Percentiles rank a stretch among this genome's conserved stretches.
Conservation (phyloP, 768 basidiomycete species). For the Amanita fuliginea region DNA sequence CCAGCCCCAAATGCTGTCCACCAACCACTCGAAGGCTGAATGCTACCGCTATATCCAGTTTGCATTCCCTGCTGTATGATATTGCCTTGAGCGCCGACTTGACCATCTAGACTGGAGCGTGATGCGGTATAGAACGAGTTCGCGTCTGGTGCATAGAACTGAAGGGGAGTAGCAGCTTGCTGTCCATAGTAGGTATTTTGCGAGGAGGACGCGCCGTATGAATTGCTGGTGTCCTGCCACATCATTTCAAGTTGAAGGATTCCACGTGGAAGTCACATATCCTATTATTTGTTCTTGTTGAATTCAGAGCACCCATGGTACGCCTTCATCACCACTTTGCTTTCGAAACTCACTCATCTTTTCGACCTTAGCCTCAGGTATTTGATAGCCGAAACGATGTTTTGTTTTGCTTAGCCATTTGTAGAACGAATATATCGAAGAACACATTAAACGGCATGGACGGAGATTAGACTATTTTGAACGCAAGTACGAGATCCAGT, state of each 20-base stretch:
- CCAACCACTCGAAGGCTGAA: slow-evolving; percentile 71
- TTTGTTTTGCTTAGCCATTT: neutral
- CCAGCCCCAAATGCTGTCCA: slow-evolving; percentile 96
- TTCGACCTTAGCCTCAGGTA: slow-evolving; percentile 54
- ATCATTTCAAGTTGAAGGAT: slow-evolving; percentile 22
- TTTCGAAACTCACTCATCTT: slow-evolving; percentile 10
- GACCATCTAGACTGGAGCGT: slow-evolving; percentile 70
- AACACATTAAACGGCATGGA: slow-evolving; percentile 96
- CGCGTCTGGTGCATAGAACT: slow-evolving; percentile 58
- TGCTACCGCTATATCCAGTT: slow-evolving; percentile 56
- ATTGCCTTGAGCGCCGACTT: slow-evolving; percentile 42
- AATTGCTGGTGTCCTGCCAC: slow-evolving; percentile 63
- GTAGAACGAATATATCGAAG: slow-evolving; percentile 99
- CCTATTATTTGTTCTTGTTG: slow-evolving; percentile 14
- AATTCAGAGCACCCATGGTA: slow-evolving; percentile 31
- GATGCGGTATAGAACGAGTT: slow-evolving; percentile 54
- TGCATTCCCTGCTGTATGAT: slow-evolving; percentile 34
- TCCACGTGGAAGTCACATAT: slow-evolving; percentile 22
- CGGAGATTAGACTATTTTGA: slow-evolving; percentile 94
- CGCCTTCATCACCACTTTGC: neutral
- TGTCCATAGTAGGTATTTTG: slow-evolving; percentile 50
- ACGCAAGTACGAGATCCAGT: slow-evolving; percentile 55
- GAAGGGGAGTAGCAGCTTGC: slow-evolving; percentile 37
- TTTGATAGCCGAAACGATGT: neutral
- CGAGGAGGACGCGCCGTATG: slow-evolving; percentile 53